Evolutionary conservation across 2,329 filamentous ascomycete genomes (phyloP).

Genomic region (Neopestalotiopsis sp.): DNA sequence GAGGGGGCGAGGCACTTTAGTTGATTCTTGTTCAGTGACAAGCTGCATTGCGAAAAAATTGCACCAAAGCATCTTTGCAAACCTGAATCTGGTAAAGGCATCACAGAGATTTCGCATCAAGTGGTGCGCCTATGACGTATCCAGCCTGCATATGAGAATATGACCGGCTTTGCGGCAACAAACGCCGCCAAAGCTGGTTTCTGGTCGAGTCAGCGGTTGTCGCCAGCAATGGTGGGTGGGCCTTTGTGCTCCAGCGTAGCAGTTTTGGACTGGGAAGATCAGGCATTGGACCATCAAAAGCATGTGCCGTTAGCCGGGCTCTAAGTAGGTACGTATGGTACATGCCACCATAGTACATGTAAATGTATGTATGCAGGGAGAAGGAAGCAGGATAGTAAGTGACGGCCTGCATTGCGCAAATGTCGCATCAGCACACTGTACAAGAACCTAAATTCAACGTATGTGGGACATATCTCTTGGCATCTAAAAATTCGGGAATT

Average conservation of each 20-base stretch:
- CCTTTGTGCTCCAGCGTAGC: background rate
- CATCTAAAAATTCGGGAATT: background rate
- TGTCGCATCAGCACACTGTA: background rate
- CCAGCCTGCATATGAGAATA: background rate
- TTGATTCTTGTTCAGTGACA: background rate
- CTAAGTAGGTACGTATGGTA: background rate
- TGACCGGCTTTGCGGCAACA: background rate
- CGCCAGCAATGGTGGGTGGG: slow-evolving; percentile 1
- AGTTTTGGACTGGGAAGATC: background rate
- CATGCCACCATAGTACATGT: background rate
- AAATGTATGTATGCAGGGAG: too few relatives aligned
- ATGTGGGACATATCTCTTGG: background rate
- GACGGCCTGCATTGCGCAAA: too few relatives aligned
- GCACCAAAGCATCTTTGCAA: background rate
- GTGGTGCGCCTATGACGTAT: background rate
- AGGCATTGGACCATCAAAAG: background rate
- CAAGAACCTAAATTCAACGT: background rate
- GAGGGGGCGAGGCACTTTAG: background rate
- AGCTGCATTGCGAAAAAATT: background rate
- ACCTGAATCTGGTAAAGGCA: background rate
- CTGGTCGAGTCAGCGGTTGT: background rate
- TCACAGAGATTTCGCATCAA: background rate
- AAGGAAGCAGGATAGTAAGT: too few relatives aligned
- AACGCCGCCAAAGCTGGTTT: background rate
- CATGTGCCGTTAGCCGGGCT: slow-evolving; percentile 4